Base-by-base conservation (phyloP, 305 asterid species). In the Fraxinus sp. region DNA sequence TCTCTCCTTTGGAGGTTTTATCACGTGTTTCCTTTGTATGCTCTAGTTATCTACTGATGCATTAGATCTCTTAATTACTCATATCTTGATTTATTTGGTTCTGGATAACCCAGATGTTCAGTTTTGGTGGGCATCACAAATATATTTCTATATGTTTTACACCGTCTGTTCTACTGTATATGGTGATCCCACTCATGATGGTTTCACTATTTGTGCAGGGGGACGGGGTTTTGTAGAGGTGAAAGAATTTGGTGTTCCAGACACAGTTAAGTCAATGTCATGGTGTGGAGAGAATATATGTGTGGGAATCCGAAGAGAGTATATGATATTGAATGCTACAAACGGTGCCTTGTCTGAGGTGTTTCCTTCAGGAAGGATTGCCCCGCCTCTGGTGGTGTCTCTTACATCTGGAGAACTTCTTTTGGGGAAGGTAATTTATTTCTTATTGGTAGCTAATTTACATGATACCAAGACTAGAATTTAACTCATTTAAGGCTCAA, bases 231-330 rank as follows among this genome's bases (percentile, higher is more conserved):
- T 94, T 87, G 96, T 94, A 76, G 99, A 97, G 86, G 99, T 97
- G 81, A 97, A 92, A 85, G 99, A 97, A 85, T 91, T 88, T 90
- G 92, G 98, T 74, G 97, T 94, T 85, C 96, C 99, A 35, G 99
- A 97, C 85, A 77, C 90, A 16, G 98, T 97, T 74, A 97, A 93
- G 89, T 94, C 98, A 20, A 90, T 97, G 92, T 91, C 97, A 66
- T 97, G 99, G 99, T 94, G 98, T 86, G 98, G 98, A 73, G 99
- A 97, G 85, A 93, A 94, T 87, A 89, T 97, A 81, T 97, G 99
- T 84, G 79, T 97, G 89, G 99, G 98, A 81, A 86, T 92, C 77
- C 88, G 87, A 85, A 93, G 94, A 87, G 99, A 94, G 87, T 97
- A 97, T 87, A 86, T 89, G 79, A 91, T 97, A 77, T 83, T 97